phyloP scores from a whole-genome alignment of 345 rosid species.

The Ceriops zippeliana region DNA sequence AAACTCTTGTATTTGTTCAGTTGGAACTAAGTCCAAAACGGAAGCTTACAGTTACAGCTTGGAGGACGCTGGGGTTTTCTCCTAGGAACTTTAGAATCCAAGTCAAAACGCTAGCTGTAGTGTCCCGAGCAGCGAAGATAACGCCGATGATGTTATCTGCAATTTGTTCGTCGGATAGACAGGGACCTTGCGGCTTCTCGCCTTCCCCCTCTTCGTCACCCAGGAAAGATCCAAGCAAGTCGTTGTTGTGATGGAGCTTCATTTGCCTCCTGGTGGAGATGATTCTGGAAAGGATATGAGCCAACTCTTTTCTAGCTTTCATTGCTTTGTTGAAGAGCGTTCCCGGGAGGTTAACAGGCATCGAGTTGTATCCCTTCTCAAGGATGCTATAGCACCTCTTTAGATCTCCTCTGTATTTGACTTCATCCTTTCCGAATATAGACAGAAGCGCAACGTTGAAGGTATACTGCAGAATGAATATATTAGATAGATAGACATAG shows the following conservation, averaged over 20 bases:
- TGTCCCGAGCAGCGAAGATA: conserved; percentile 86
- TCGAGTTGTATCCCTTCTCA: conserved; percentile 94
- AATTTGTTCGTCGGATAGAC: conserved; percentile 65
- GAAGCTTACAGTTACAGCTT: conserved; percentile 68
- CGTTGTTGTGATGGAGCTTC: conserved; percentile 36
- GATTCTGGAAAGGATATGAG: conserved; percentile 59
- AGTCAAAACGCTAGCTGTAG: conserved; percentile 77
- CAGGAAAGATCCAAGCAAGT: conserved; percentile 79
- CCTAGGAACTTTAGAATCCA: conserved; percentile 83
- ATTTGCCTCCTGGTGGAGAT: conserved; percentile 49
- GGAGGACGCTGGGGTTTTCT: conserved; percentile 61
- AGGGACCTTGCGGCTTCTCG: too few species aligned
- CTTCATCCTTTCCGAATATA: conserved; percentile 71
- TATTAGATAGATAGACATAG: background rate
- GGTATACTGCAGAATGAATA: conserved; percentile 48
- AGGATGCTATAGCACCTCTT: conserved; percentile 83
- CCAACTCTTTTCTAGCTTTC: conserved; percentile 81
- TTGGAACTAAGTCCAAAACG: background rate
- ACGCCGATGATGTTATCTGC: conserved; percentile 88
- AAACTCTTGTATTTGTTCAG: too few species aligned
- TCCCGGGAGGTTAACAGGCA: conserved; percentile 89
- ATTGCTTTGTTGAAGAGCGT: conserved; percentile 84
- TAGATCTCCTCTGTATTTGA: conserved; percentile 64
- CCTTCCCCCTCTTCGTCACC: conserved; percentile 29
- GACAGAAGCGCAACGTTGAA: conserved; percentile 81